These are phyloP conservation scores for Aquilaria agallochum DNA, from an alignment of 441 rosid genomes.

Conservation along the genomic window DNA sequence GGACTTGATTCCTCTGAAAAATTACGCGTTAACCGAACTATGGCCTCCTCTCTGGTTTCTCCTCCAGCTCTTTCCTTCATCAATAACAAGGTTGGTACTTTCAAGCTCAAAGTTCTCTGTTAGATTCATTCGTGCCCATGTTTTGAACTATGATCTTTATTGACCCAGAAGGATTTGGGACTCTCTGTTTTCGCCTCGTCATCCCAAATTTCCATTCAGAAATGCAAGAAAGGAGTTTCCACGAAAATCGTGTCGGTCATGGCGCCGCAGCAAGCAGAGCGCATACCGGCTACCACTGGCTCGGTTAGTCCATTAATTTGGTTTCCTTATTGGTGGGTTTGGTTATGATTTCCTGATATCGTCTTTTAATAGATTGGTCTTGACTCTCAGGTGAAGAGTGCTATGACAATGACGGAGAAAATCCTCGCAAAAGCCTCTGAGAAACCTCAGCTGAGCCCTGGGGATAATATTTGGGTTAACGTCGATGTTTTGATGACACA, in stretches of 20 bases:
- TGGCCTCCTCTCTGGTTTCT: constrained; percentile 63
- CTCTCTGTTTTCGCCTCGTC: constrained; percentile 38
- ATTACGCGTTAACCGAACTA: constrained; percentile 10
- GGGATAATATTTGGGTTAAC: constrained; percentile 94
- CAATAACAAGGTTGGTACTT: constrained; percentile 36
- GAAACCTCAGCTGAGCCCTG: constrained; percentile 68
- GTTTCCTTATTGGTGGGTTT: neutral
- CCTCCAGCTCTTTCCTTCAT: constrained; percentile 36
- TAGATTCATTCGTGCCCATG: neutral
- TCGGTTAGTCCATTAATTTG: constrained; percentile 39
- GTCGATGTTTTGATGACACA: constrained; percentile 95
- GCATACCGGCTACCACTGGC: constrained; percentile 77
- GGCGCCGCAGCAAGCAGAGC: constrained; percentile 73
- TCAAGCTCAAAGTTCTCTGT: neutral
- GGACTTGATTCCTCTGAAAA: neutral
- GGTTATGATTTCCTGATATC: neutral
- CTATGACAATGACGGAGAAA: constrained; percentile 94
- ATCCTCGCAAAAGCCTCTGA: constrained; percentile 81
- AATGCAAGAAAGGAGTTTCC: constrained; percentile 51
- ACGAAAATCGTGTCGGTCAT: constrained; percentile 69
- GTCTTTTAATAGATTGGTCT: neutral
- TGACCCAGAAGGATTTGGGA: constrained; percentile 47
- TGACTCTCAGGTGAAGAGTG: constrained; percentile 66
- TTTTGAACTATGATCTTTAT: neutral
- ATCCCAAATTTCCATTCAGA: constrained; percentile 39